Percentiles rank a stretch among this genome's conserved stretches.
Evolutionary conservation across 352 stramenopile genomes (phyloP).

Genomic region (Pythium folliculosum): DNA sequence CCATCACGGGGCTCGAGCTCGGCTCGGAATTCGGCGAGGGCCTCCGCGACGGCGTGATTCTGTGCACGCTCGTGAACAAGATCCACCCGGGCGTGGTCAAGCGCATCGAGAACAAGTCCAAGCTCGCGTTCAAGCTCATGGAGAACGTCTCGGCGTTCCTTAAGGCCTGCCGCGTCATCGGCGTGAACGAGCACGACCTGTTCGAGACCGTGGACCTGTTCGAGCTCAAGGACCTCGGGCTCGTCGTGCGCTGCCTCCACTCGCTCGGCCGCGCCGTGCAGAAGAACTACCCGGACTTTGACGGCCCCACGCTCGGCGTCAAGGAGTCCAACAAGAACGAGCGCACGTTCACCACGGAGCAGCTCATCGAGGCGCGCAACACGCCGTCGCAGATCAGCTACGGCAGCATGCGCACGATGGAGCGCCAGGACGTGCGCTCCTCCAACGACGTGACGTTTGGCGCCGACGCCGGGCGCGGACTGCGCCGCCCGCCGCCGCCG

Average conservation of each 20-base stretch:
- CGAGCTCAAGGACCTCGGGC: constrained; percentile 85
- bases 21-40: constrained; percentile 77
- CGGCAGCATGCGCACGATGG: constrained; percentile 75
- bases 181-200: constrained; percentile 88
- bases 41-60: constrained; percentile 77
- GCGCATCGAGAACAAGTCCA: constrained; percentile 82
- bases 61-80: constrained; percentile 85
- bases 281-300: constrained; percentile 71
- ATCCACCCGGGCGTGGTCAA: constrained; percentile 66
- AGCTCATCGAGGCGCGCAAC: constrained; percentile 64
- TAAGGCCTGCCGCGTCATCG: constrained; percentile 78
- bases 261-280: constrained; percentile 73
- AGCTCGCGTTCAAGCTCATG: constrained; percentile 93
- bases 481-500: constrained; percentile 57
- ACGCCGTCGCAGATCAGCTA: constrained; percentile 65
- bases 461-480: constrained; percentile 54
- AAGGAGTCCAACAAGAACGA: constrained; percentile 83
- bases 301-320: constrained; percentile 74
- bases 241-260: constrained; percentile 82
- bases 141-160: constrained; percentile 90
- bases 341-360: constrained; percentile 65
- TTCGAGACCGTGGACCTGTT: constrained; percentile 92
- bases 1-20: constrained; percentile 74
- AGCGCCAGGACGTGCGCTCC: constrained; percentile 47
- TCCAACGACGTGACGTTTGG: constrained; percentile 79